Base-by-base conservation (phyloP, 352 stramenopile species). In the Globisporangium okanoganense region DNA sequence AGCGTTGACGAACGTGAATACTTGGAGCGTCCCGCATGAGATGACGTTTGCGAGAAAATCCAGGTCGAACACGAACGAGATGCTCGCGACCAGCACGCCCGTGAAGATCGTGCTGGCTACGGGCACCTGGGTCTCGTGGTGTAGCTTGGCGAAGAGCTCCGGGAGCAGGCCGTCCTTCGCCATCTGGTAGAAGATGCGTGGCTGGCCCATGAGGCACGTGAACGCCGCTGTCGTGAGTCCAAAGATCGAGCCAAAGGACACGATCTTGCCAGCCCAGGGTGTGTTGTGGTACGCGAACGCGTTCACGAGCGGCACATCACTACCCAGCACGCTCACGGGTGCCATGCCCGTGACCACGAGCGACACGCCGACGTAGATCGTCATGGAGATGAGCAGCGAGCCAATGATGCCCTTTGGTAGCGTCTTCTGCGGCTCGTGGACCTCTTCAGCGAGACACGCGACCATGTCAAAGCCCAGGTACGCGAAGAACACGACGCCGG, bases 391-490 rank as follows among this genome's bases (percentile, higher is more conserved):
- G 24, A 96, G 59, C 2, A 98, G 72, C 5, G 87, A 96, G 24
- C 87, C 88, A 58, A 97, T 94, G 58, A 98, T 97, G 27, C 89
- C 92, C 45, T 96, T 94, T 2, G 92, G 93, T 36, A 98, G 72
- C 41, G 95, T 96, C 25, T 70, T 78, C 61, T 97, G 89, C 4
- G 92, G 92, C 51, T 97, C 76, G 22, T 94, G 74, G 2, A 97
- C 90, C 69, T 98, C 93, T 64, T 97, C 92, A 0, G 88, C 89
- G 25, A 97, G 75, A 68, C 88, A 97, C 6, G 89, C 85, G 25
- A 97, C 91, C 88, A 97, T 97, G 61, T 98, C 93, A 70, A 98
- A 98, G 33, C 90, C 90, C 38, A 97, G 69, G 62, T 96, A 97
- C 20, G 88, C 79, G 50, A 98, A 97, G 69, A 97, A 98, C 22